A percentile compares a stretch with the other conserved stretches of the same genome.
These are phyloP conservation scores for Aspergillus olivimuriae DNA, from an alignment of 495 filamentous ascomycete genomes.

Conservation along the genomic window DNA sequence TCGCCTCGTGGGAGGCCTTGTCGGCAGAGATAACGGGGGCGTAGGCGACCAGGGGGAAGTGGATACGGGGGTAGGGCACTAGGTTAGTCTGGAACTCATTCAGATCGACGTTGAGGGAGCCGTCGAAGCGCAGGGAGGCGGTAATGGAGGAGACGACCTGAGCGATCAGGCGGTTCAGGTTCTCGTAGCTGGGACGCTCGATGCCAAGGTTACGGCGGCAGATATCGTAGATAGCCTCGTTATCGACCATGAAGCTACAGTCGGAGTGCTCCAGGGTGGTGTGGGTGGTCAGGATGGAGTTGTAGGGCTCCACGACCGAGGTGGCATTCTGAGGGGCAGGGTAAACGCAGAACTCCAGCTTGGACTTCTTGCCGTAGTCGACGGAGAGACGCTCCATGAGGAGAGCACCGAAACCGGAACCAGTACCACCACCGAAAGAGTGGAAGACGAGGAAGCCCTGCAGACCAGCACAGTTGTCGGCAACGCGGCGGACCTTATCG, in stretches of 20 bases:
- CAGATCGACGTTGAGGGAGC: constrained; percentile 97
- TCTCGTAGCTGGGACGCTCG: constrained; percentile 94
- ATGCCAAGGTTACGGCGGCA: constrained; percentile 96
- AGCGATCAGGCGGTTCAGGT: constrained; percentile 96
- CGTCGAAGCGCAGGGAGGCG: constrained; percentile 96
- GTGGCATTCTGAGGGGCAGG: constrained; percentile 94
- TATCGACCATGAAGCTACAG: constrained; percentile 99
- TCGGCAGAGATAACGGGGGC: constrained; percentile 87
- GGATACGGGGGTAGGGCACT: constrained; percentile 97
- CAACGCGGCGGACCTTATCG: constrained; percentile 91
- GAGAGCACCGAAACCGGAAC: constrained; percentile 95
- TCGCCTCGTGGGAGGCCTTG: constrained; percentile 90
- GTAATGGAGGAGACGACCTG: constrained; percentile 99
- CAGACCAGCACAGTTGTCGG: constrained; percentile 94
- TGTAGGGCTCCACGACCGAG: constrained; percentile 98
- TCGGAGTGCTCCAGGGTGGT: constrained; percentile 98
- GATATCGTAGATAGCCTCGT: constrained; percentile 99
- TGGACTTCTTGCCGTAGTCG: constrained; percentile 99
- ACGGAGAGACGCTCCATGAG: constrained; percentile 96
- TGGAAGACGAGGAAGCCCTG: constrained; percentile 99
- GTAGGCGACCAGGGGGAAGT: constrained; percentile 97
- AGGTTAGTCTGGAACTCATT: constrained; percentile 99
- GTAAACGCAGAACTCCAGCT: constrained; percentile 99
- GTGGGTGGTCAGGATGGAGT: constrained; percentile 97
- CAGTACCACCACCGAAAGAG: constrained; percentile 98